Evolutionary conservation across 2,329 filamentous ascomycete species (phyloP).

Genomic region (Paecilomyces variotii): DNA sequence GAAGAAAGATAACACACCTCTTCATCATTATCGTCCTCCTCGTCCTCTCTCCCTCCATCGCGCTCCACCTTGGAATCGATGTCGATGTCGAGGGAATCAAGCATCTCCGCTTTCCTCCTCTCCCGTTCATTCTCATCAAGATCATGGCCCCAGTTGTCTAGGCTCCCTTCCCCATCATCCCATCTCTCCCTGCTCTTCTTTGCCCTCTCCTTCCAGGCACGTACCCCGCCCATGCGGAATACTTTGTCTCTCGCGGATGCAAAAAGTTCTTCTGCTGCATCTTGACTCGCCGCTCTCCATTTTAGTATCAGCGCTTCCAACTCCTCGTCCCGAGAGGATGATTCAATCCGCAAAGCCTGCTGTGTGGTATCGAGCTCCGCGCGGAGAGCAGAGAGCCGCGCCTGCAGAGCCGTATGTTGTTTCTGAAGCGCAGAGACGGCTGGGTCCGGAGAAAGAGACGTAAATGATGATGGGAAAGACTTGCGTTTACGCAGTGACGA

Average conservation of each 20-base stretch:
- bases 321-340: slow-evolving; percentile 42
- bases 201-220: slow-evolving; percentile 45
- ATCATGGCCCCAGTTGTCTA: slow-evolving; percentile 28
- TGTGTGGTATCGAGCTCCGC: slow-evolving; percentile 42
- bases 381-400: slow-evolving; percentile 22
- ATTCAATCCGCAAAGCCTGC: slow-evolving; percentile 48
- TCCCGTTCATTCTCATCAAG: slow-evolving; percentile 31
- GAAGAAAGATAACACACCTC: slow-evolving; percentile 17
- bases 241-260: slow-evolving; percentile 52
- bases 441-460: slow-evolving; percentile 11
- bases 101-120: slow-evolving; percentile 33
- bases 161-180: slow-evolving; percentile 21
- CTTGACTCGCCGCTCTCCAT: slow-evolving; percentile 54
- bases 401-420: slow-evolving; percentile 24
- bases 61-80: slow-evolving; percentile 21
- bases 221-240: slow-evolving; percentile 55
- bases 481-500: slow-evolving; percentile 2
- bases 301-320: slow-evolving; percentile 49
- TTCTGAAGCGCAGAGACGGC: slow-evolving; percentile 27
- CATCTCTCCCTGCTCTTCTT: slow-evolving; percentile 38
- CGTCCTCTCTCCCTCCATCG: slow-evolving; percentile 31
- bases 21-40: slow-evolving; percentile 20
- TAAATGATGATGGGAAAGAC: slow-evolving; percentile 7
- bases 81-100: slow-evolving; percentile 20
- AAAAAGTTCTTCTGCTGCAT: slow-evolving; percentile 62